These are phyloP conservation scores for Phlegmacium glaucopus DNA, from an alignment of 768 basidiomycete species.

Conservation along the genomic window DNA sequence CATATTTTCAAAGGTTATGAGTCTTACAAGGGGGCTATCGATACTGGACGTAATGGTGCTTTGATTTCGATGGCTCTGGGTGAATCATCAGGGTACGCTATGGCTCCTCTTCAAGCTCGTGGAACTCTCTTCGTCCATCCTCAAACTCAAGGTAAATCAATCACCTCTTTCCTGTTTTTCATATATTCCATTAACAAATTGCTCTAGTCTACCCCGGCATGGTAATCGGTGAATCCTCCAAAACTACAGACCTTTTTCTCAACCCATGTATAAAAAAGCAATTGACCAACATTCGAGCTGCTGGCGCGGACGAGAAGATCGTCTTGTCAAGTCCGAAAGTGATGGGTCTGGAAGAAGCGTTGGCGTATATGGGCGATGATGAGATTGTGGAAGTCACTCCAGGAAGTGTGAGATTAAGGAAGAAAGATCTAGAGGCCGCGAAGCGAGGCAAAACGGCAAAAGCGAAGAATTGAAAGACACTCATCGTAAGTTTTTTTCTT, in stretches of 20 bases:
- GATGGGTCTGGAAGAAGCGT: slow-evolving; percentile 44
- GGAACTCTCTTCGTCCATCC: slow-evolving; percentile 45
- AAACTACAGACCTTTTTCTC: slow-evolving; percentile 41
- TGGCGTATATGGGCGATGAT: slow-evolving; percentile 49
- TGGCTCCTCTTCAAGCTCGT: slow-evolving; percentile 46
- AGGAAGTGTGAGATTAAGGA: slow-evolving; percentile 36
- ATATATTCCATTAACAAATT: background rate
- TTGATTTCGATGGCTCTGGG: slow-evolving; percentile 45
- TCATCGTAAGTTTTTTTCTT: too few relatives aligned
- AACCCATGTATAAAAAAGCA: slow-evolving; percentile 49
- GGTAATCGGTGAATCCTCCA: slow-evolving; percentile 49
- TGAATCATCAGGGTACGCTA: slow-evolving; percentile 44
- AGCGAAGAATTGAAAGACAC: background rate
- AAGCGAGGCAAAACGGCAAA: slow-evolving; percentile 31
- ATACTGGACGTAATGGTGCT: slow-evolving; percentile 46
- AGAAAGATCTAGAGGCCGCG: slow-evolving; percentile 35
- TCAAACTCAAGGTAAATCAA: slow-evolving; percentile 34
- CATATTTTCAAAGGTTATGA: slow-evolving; percentile 51
- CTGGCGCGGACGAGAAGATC: slow-evolving; percentile 47
- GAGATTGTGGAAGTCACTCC: slow-evolving; percentile 49
- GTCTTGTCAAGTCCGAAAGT: slow-evolving; percentile 39
- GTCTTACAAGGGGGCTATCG: slow-evolving; percentile 38
- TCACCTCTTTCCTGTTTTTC: background rate
- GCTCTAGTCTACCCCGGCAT: slow-evolving; percentile 52
- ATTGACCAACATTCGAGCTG: slow-evolving; percentile 47